These are phyloP conservation scores for Xylaria intraflava DNA, from an alignment of 495 filamentous ascomycete species.

Conservation along the genomic window DNA sequence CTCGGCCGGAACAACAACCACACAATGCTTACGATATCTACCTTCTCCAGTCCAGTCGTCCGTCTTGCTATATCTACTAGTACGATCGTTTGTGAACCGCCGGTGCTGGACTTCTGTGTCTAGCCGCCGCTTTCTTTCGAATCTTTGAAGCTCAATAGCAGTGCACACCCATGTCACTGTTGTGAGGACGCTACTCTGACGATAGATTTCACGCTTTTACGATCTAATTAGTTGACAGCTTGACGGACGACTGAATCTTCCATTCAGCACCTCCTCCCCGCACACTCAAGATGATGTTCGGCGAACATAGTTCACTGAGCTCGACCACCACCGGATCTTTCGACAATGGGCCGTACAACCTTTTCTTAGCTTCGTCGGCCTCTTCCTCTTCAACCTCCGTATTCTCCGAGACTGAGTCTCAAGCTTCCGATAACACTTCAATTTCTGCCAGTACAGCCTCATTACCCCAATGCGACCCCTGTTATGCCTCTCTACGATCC, in stretches of 20 bases:
- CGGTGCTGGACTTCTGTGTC: slow-evolving; percentile 35
- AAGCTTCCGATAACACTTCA: slow-evolving; percentile 47
- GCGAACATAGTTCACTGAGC: slow-evolving; percentile 39
- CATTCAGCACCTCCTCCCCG: slow-evolving; percentile 21
- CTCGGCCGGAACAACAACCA: slow-evolving; percentile 32
- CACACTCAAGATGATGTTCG: slow-evolving; percentile 47
- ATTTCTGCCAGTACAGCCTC: slow-evolving; percentile 43
- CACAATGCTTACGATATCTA: slow-evolving; percentile 47
- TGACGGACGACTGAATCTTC: slow-evolving; percentile 50
- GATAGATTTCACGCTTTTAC: slow-evolving; percentile 35
- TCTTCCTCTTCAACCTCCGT: slow-evolving; percentile 71
- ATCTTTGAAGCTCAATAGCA: slow-evolving; percentile 28
- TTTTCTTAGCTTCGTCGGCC: slow-evolving; percentile 61
- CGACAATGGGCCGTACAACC: slow-evolving; percentile 55
- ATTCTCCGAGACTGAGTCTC: slow-evolving; percentile 67
- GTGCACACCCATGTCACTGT: slow-evolving; percentile 17
- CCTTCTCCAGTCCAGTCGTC: slow-evolving; percentile 48
- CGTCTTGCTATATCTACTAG: slow-evolving; percentile 49
- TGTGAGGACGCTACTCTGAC: slow-evolving; percentile 35
- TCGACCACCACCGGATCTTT: slow-evolving; percentile 37
- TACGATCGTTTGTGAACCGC: slow-evolving; percentile 47
- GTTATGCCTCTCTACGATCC: slow-evolving; percentile 14
- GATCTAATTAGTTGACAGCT: slow-evolving; percentile 45
- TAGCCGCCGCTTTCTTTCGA: slow-evolving; percentile 42
- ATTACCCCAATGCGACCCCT: slow-evolving; percentile 37